Evolutionary conservation across 2,329 filamentous ascomycete genomes (phyloP), one percentile per base, ranked within the genome.

Genomic region (Aspergillus costaricaensis): DNA sequence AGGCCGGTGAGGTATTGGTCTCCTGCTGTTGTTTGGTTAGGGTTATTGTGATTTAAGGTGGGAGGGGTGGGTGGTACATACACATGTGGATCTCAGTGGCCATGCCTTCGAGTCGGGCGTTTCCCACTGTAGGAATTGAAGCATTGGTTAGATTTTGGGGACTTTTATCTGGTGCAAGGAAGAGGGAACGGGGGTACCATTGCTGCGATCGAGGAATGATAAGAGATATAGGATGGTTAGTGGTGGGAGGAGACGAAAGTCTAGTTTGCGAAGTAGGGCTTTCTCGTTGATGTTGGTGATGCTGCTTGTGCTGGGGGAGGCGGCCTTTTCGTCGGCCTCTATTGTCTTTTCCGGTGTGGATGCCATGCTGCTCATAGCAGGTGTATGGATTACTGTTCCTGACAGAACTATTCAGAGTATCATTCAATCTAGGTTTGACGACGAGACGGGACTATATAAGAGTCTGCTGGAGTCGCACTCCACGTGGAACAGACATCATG

Each of bases 181-280:
- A 36, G 12, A 3, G 32, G 12, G 2, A 7, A 1, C 2, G 32
- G 32, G 12, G 5, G 19, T 65, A 74, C 71, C 76, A 70, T 79
- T 81, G 62, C 74, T 77, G 25, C 78, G 71, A 64, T 80, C 78
- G 36, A 80, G 65, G 51, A 80, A 80, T 1, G 74, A 77, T 17
- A 81, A 63, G 2, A 81, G 69, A 63, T 81, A 82, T 43, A 81
- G 68, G 7, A 80, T 59, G 1, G 77, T 79, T 47, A 81, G 60
- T 0, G 78, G 72, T 4, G 80, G 80, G 8, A 82, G 66, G 4
- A 82, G 68, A 9, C 71, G 72, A 39, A 72, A 68, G 62, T 82
- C 80, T 25, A 82, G 68, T 60, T 81, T 82, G 36, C 78, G 71
- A 8, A 81, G 62, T 5, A 81, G 60, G 2, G 74, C 65, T 57